Conservation (phyloP, 441 rosid species). For the Arabidopsis lyrata region DNA sequence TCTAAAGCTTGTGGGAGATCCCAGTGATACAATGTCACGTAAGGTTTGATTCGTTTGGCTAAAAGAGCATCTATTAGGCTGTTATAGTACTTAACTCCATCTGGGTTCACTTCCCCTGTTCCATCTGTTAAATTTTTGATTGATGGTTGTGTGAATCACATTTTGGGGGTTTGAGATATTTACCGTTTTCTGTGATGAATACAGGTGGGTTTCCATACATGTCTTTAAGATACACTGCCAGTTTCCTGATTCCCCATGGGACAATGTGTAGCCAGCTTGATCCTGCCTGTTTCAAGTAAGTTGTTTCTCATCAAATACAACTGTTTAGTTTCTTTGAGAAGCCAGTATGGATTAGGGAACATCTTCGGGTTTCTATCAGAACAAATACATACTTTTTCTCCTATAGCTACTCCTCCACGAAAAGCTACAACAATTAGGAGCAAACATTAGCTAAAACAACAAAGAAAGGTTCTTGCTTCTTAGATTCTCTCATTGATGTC, state of each 20-base stretch:
- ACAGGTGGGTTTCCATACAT: conserved; percentile 80
- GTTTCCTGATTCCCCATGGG: conserved; percentile 80
- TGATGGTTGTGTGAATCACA: background rate
- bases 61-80: conserved; percentile 68
- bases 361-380: conserved; percentile 2
- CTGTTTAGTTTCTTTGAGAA: background rate
- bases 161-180: conserved; percentile 14
- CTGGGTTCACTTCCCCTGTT: conserved; percentile 70
- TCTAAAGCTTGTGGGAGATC: conserved; percentile 80
- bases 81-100: conserved; percentile 76
- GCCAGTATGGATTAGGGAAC: conserved; percentile 11
- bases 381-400: conserved; percentile 70
- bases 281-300: conserved; percentile 72
- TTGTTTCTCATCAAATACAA: conserved; percentile 27
- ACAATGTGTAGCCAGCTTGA: conserved; percentile 89
- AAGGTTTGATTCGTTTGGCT: conserved; percentile 77
- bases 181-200: conserved; percentile 80
- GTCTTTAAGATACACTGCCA: conserved; percentile 69
- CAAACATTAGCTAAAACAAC: conserved; percentile 20
- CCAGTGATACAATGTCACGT: conserved; percentile 79
- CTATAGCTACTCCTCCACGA: conserved; percentile 74
- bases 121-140: conserved; percentile 60
- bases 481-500: conserved; percentile 21
- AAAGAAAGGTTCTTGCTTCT: conserved; percentile 24
- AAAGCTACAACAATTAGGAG: conserved; percentile 51